Percentiles rank a stretch among this genome's conserved stretches.
phyloP scores from a whole-genome alignment of 257 asterid species.

The Solanum chilense region DNA sequence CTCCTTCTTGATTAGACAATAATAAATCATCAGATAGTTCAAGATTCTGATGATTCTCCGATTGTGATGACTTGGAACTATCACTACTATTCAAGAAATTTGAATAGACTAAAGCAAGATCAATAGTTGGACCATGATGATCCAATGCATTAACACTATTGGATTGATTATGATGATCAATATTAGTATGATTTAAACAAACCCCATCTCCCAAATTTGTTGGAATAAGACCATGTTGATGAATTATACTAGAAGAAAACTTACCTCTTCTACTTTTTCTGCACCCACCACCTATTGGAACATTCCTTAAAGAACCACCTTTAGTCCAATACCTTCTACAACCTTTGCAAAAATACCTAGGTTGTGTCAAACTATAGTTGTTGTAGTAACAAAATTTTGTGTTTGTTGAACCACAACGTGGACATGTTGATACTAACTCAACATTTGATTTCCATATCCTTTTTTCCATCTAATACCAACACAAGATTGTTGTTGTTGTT shows the following conservation, averaged over 20 bases:
- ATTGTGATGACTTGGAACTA: conserved; percentile 1
- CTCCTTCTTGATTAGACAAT: not conserved
- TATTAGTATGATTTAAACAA: not conserved
- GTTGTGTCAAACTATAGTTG: conserved; percentile 76
- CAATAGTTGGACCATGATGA: conserved; percentile 20
- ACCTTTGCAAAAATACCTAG: conserved; percentile 69
- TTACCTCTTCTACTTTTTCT: conserved; percentile 13
- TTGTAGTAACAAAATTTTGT: conserved; percentile 83
- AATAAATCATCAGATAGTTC: not conserved
- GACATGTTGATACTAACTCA: conserved; percentile 51
- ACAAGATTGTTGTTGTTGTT: not conserved
- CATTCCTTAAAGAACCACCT: conserved; percentile 77
- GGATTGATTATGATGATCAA: not conserved
- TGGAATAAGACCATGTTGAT: not conserved
- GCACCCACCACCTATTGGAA: conserved; percentile 74
- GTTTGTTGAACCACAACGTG: conserved; percentile 69
- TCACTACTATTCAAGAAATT: conserved; percentile 37
- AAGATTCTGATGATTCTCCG: not conserved
- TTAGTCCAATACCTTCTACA: conserved; percentile 80
- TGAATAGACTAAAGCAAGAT: conserved; percentile 54
- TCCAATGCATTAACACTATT: not conserved
- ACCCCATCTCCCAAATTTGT: not conserved
- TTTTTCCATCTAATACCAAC: conserved; percentile 32
- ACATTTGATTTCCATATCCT: conserved; percentile 37
- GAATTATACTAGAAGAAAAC: not conserved